These are phyloP conservation scores for Trichosporon inkin DNA, from an alignment of 1,284 basidiomycete species.

Conservation along the genomic window DNA sequence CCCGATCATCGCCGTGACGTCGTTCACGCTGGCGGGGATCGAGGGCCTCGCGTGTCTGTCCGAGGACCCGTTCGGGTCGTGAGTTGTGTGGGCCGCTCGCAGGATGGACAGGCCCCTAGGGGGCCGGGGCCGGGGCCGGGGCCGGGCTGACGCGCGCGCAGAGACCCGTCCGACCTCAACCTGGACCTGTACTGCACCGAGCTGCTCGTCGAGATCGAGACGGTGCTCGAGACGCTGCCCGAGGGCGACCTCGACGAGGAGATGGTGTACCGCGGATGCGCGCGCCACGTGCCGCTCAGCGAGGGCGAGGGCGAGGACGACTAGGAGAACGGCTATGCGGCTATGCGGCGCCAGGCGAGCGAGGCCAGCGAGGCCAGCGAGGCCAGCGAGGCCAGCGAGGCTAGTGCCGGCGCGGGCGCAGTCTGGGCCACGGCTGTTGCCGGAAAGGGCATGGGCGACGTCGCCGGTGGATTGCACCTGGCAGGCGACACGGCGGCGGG, in stretches of 20 bases:
- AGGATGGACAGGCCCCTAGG: neutral
- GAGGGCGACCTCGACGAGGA: conserved; percentile 57
- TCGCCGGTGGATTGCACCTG: too few species aligned
- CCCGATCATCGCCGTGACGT: conserved; percentile 71
- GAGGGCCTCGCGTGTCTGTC: conserved; percentile 90
- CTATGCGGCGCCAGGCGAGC: too few species aligned
- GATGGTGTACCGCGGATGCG: conserved; percentile 12
- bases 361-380: too few species aligned
- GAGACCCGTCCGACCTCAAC: conserved; percentile 42
- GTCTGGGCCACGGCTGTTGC: too few species aligned
- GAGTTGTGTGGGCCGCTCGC: neutral
- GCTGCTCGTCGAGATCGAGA: conserved; percentile 77
- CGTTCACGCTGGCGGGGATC: conserved; percentile 66
- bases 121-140: neutral
- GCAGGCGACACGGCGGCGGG: too few species aligned
- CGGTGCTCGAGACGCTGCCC: conserved; percentile 68
- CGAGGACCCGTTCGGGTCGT: conserved; percentile 64
- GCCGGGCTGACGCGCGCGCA: conserved; percentile 58
- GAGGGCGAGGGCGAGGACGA: conserved; percentile 21
- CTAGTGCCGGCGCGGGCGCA: too few species aligned
- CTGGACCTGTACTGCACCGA: conserved; percentile 77
- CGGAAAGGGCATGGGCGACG: too few species aligned
- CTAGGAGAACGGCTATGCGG: conserved; percentile 10
- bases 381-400: too few species aligned
- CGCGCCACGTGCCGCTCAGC: conserved; percentile 10